These are phyloP conservation scores for Boletus pseudopeckii DNA, from an alignment of 768 basidiomycete genomes.

Conservation along the genomic window DNA sequence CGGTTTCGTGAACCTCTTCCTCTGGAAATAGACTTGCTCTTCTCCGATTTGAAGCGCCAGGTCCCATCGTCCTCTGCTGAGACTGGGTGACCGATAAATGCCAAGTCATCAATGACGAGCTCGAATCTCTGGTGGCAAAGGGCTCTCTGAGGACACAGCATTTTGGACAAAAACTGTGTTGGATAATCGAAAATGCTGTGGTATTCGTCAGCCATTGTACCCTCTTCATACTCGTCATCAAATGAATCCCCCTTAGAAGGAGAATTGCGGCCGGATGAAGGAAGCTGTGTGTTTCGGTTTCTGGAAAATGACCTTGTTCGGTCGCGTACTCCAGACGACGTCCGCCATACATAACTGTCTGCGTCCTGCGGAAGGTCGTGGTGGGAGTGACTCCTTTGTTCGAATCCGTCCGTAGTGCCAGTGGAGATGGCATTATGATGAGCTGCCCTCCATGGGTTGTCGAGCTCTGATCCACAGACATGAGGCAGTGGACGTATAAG, in stretches of 20 bases:
- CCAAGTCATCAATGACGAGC: conserved; percentile 85
- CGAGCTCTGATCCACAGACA: conserved; percentile 44
- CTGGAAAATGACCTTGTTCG: conserved; percentile 52
- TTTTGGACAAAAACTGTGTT: conserved; percentile 72
- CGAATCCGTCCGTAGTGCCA: conserved; percentile 20
- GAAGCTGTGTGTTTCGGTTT: conserved; percentile 38
- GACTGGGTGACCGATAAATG: conserved; percentile 94
- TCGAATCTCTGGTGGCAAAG: conserved; percentile 96
- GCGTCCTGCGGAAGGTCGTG: conserved; percentile 22
- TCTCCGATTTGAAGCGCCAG: conserved; percentile 76
- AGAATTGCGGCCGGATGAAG: conserved; percentile 50
- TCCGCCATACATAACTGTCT: conserved; percentile 62
- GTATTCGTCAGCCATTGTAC: conserved; percentile 47
- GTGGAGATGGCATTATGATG: conserved; percentile 40
- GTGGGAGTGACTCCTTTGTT: neutral
- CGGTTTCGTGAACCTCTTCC: conserved; percentile 56
- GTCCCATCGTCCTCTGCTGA: conserved; percentile 67
- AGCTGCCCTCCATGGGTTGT: conserved; percentile 74
- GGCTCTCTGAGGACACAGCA: conserved; percentile 73
- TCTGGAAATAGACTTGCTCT: conserved; percentile 45
- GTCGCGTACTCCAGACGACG: conserved; percentile 46
- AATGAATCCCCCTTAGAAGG: conserved; percentile 45
- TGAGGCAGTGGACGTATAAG: conserved; percentile 69
- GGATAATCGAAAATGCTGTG: conserved; percentile 77
- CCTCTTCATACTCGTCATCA: conserved; percentile 33